Evolutionary conservation across 2,329 filamentous ascomycete genomes (phyloP).

Genomic region (Trichophyton mentagrophytes): DNA sequence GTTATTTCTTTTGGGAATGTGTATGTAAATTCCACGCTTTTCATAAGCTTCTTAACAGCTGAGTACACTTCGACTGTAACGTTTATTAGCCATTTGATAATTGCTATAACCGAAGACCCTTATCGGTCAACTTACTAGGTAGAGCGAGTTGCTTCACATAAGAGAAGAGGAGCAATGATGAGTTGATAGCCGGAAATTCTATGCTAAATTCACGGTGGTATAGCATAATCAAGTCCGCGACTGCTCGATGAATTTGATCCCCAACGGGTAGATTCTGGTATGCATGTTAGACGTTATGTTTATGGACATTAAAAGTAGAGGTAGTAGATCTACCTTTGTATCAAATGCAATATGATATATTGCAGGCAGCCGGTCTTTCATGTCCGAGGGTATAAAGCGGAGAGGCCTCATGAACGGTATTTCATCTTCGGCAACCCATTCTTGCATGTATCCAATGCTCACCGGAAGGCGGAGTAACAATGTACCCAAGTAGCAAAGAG

Average conservation of each 20-base stretch:
- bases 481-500: constrained; percentile 66
- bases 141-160: constrained; percentile 60
- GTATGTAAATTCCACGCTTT: constrained; percentile 46
- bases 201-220: constrained; percentile 59
- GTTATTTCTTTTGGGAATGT: constrained; percentile 32
- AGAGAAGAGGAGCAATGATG: constrained; percentile 53
- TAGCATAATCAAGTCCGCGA: constrained; percentile 49
- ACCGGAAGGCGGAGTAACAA: constrained; percentile 63
- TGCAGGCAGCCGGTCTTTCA: constrained; percentile 33
- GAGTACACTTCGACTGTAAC: constrained; percentile 29
- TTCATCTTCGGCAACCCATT: constrained; percentile 54
- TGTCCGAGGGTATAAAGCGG: constrained; percentile 31
- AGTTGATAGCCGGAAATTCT: constrained; percentile 59
- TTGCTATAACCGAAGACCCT: neutral
- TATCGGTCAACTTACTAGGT: constrained; percentile 45
- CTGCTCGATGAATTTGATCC: constrained; percentile 51
- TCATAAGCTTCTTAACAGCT: constrained; percentile 46
- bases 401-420: constrained; percentile 59
- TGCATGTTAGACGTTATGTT: constrained; percentile 5
- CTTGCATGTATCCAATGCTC: constrained; percentile 57
- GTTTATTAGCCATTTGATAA: constrained; percentile 9
- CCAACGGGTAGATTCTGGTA: constrained; percentile 30
- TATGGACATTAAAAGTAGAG: constrained; percentile 18
- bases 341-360: constrained; percentile 31
- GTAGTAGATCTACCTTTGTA: constrained; percentile 21